Evolutionary conservation across 139 green algal genomes (phyloP), one percentile per base, ranked within the genome.

Genomic region (Chlamydomonas incerta): DNA sequence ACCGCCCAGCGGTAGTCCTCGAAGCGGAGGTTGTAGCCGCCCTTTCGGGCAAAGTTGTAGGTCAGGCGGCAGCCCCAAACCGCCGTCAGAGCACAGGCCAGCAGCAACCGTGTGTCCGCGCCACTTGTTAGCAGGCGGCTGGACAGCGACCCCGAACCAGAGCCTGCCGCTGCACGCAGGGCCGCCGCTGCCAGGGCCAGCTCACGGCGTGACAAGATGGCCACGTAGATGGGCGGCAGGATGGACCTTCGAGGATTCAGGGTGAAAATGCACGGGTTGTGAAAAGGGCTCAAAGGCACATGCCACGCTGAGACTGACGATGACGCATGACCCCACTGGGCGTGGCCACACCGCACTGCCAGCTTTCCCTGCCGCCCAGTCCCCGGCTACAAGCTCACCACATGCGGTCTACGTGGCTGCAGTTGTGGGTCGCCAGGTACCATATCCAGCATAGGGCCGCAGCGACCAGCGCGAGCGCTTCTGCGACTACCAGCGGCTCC

Each of bases 31-130:
- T 46, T 68, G 34, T 86, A 86, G 52, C 80, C 80, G 0, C 80
- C 80, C 68, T 88, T 92, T 21, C 91, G 82, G 17, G 55, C 85
- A 68, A 94, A 94, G 72, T 94, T 93, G 60, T 60, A 92, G 13
- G 91, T 94, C 2, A 94, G 83, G 5, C 91, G 83, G 0, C 33
- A 26, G 46, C 88, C 91, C 91, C 91, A 94, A 23, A 81, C 37
- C 9, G 63, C 79, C n/a, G 76, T 34, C 2, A 94, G 81, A 26
- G 28, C 24, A 18, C 10, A 20, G 0, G 65, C 60, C 58, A 87
- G 34, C 62, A 87, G 72, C 82, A 87, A 52, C 72, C 82, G 82
- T 31, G 29, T 1, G 33, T 87, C 82, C 3, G 82, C 71, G 5
- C 31, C 73, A 0, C 58, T 66, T 31, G 62, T 28, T 3, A 26